These are phyloP conservation scores for Malassezia vespertilionis DNA, from an alignment of 1,284 basidiomycete genomes.

Conservation along the genomic window DNA sequence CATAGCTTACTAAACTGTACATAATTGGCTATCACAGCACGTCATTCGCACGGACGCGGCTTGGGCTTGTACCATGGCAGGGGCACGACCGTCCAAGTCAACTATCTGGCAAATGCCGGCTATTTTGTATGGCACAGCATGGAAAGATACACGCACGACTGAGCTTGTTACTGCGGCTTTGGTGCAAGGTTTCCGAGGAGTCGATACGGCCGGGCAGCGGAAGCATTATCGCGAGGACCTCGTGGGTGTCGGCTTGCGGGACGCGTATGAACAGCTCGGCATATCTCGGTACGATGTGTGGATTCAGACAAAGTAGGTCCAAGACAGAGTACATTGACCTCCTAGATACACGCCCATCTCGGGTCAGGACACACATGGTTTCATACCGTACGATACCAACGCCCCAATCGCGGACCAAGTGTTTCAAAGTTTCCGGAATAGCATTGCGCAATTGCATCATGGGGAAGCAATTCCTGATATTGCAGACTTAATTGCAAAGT, in stretches of 20 bases:
- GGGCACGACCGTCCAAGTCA: neutral
- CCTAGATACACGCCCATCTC: constrained; percentile 28
- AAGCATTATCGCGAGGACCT: constrained; percentile 45
- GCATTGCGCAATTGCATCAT: constrained; percentile 26
- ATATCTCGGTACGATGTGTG: constrained; percentile 27
- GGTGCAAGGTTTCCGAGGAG: constrained; percentile 33
- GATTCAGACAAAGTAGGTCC: constrained; percentile 37
- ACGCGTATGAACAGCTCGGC: constrained; percentile 19
- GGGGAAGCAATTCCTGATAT: constrained; percentile 13
- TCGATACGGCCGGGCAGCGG: constrained; percentile 41
- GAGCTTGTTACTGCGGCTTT: constrained; percentile 34
- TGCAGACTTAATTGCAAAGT: constrained; percentile 13
- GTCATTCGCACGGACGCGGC: constrained; percentile 10
- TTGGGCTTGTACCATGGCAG: neutral
- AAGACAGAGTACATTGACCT: neutral
- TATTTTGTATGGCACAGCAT: constrained; percentile 43
- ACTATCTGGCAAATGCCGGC: constrained; percentile 18
- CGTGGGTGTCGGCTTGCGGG: constrained; percentile 31
- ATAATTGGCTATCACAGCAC: constrained; percentile 4
- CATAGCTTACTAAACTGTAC: constrained; percentile 10
- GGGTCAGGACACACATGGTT: constrained; percentile 29
- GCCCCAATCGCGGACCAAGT: constrained; percentile 30
- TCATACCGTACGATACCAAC: constrained; percentile 25
- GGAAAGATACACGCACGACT: constrained; percentile 33
- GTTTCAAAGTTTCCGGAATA: constrained; percentile 20